Conservation (phyloP, 106 monocot species). For the Iris macrosiphon region DNA sequence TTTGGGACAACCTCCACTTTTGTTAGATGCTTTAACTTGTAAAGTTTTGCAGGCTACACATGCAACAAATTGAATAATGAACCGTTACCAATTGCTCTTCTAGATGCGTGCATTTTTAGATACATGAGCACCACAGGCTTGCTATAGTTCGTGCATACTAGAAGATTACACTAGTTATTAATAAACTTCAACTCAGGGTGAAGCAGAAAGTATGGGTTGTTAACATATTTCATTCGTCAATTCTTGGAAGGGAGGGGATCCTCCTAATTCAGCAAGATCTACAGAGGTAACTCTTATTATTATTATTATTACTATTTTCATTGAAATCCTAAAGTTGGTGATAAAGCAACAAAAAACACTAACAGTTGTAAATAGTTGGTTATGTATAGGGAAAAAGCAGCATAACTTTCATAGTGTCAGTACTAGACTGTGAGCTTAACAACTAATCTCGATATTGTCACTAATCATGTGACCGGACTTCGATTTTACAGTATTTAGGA, state of each 20-base stretch:
- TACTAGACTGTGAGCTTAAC: too few species aligned
- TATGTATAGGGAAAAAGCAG: neutral
- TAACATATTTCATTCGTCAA: neutral
- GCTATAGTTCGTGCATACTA: too few species aligned
- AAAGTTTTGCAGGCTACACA: slow-evolving; percentile 82
- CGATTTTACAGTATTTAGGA: too few species aligned
- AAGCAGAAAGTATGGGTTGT: neutral
- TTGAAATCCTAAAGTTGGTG: neutral
- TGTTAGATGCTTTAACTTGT: slow-evolving; percentile 93
- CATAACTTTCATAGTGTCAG: neutral
- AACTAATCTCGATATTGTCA: too few species aligned
- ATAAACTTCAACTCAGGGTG: neutral
- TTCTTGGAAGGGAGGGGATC: neutral
- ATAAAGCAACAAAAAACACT: neutral
- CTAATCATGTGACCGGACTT: too few species aligned
- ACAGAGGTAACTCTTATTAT: neutral
- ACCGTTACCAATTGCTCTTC: neutral
- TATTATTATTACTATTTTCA: too few species aligned
- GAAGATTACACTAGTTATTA: neutral
- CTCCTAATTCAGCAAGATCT: neutral
- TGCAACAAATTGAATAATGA: slow-evolving; percentile 16
- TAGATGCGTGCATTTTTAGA: too few species aligned
- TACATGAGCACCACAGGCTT: too few species aligned
- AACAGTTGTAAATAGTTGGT: neutral
- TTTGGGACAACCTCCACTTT: slow-evolving; percentile 93